Percentiles rank a stretch among this genome's conserved stretches.
These are phyloP conservation scores for Euclidium syriacum DNA, from an alignment of 345 rosid species.

Conservation along the genomic window DNA sequence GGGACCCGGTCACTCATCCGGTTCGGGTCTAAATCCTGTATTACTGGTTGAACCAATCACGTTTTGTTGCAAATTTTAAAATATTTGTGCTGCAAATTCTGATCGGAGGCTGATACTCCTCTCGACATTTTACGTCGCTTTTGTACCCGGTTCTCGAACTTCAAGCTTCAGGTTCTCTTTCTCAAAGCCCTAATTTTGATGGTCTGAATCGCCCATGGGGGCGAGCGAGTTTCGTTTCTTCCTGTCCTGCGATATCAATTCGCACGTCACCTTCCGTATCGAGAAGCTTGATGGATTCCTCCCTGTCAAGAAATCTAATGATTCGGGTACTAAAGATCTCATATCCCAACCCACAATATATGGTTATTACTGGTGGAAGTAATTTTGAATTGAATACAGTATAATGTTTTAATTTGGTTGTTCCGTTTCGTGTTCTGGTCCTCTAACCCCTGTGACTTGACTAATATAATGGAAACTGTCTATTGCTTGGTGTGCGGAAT, in stretches of 20 bases:
- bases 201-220: conserved; percentile 36
- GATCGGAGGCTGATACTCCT: conserved; percentile 4
- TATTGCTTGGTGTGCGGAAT: not conserved
- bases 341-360: not conserved
- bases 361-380: too few species aligned
- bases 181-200: conserved; percentile 15
- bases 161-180: not conserved
- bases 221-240: conserved; percentile 95
- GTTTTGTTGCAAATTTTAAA: too few species aligned
- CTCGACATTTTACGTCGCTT: not conserved
- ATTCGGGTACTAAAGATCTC: conserved; percentile 40
- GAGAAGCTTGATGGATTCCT: conserved; percentile 77
- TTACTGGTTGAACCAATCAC: too few species aligned
- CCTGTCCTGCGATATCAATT: conserved; percentile 92
- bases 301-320: conserved; percentile 42
- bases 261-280: conserved; percentile 83
- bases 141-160: not conserved
- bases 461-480: not conserved
- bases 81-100: too few species aligned
- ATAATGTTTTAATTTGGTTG: not conserved
- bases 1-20: too few species aligned
- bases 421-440: not conserved
- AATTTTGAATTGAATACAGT: conserved; percentile 4
- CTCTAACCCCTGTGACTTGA: not conserved
- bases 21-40: too few species aligned